Base-by-base conservation (phyloP, 164 flowering plant species). In the Protea cynaroides region DNA sequence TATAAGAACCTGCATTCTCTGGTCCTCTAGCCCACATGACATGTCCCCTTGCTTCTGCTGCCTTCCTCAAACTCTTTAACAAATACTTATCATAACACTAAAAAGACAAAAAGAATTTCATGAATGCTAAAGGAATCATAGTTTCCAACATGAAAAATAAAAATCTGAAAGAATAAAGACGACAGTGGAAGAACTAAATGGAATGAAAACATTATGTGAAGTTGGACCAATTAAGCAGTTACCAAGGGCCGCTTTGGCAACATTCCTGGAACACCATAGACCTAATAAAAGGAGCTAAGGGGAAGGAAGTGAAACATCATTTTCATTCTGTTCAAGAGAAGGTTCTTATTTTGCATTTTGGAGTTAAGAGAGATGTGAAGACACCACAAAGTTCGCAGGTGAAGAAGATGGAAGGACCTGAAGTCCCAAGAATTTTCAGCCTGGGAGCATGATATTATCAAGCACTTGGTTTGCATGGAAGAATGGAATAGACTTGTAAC, bases 31-130 rank as follows among this genome's bases (percentile, higher is more conserved):
- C 97, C 97, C 98, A 90, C 64, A 84, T 80, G 21, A 83, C 65
- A 69, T 94, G 94, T 24, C 96, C 98, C 77, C 96, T 82, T 51
- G 73, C 80, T 79, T 88, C 96, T 25, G 97, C 92, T 67, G 90
- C 92, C 76, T 77, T 87, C 59, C 74, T 77, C 73, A 93, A 76
- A 74, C 82, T 82, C 79, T 86, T 86, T 74, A 86, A 24, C 71
- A 93, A 55, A 76, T 90, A 93, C 64, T 77, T 85, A 78, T 93
- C 98, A 77, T 86, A 89, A 71, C 97, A 93, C 97, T 93, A 77
- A 29, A 66, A 69, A 59, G 50, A 58, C n/a, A 29, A 66, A 29
- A 38, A 23, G 29, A n/a, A 14, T 21, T 6, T 23, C 21, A 34
- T 62, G 17, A 63, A 19, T 56, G 10, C 15, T 58, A 44, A 40